phyloP scores from a whole-genome alignment of 163 green algal species.

The Chlorella variabilis region DNA sequence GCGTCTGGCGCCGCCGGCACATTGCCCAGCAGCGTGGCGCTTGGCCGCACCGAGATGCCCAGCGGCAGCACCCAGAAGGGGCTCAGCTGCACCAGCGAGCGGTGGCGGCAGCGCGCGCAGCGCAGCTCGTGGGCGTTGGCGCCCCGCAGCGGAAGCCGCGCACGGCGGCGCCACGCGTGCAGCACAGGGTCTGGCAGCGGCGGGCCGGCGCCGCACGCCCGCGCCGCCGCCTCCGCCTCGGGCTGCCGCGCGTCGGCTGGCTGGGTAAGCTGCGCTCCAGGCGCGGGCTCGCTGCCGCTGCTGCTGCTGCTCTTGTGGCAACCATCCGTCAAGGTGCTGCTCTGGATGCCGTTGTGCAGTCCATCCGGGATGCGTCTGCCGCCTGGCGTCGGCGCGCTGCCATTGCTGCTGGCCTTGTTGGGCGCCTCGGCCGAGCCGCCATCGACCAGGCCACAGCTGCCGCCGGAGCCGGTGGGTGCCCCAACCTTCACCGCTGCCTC shows the following conservation, averaged over 20 bases:
- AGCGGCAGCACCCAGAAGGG: constrained; percentile 36
- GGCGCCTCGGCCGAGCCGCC: too few species aligned
- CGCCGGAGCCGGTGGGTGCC: background rate
- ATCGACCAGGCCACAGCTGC: too few species aligned
- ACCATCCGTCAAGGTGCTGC: too few species aligned
- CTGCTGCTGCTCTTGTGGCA: background rate
- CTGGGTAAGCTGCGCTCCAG: background rate
- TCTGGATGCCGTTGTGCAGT: too few species aligned
- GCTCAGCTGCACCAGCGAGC: constrained; percentile 18
- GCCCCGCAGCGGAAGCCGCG: constrained; percentile 14
- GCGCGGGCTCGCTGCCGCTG: background rate
- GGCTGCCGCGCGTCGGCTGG: background rate
- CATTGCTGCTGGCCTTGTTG: too few species aligned
- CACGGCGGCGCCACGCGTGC: background rate
- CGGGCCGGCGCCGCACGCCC: background rate
- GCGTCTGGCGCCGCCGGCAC: background rate
- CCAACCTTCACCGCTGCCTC: background rate
- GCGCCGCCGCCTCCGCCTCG: too few species aligned
- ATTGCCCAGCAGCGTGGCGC: constrained; percentile 12
- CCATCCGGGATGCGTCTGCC: too few species aligned
- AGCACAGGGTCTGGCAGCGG: constrained; percentile 5
- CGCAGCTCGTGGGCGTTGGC: constrained; percentile 19
- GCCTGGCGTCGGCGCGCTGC: too few species aligned
- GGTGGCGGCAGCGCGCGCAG: constrained; percentile 38
- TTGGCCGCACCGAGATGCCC: background rate